Conservation (phyloP, 306 rosid species). For the Inga oerstediana region DNA sequence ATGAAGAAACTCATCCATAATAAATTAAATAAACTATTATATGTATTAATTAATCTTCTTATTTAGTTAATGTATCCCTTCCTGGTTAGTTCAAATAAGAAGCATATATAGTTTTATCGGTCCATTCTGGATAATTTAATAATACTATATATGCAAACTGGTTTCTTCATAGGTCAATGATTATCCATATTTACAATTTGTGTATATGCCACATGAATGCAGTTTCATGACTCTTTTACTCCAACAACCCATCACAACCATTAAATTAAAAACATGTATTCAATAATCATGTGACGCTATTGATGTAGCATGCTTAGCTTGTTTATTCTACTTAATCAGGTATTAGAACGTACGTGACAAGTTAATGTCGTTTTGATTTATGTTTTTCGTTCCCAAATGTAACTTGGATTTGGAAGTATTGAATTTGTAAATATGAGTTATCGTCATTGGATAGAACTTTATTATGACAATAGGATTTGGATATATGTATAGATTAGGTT, state of each 20-base stretch:
- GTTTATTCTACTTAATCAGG: not conserved
- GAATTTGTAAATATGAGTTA: not conserved
- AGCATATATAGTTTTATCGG: not conserved
- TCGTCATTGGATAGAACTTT: not conserved
- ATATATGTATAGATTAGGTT: too few species aligned
- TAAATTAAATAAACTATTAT: not conserved
- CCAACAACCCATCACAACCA: too few species aligned
- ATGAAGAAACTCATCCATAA: not conserved
- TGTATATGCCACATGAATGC: too few species aligned
- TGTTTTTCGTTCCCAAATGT: not conserved
- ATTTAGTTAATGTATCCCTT: not conserved
- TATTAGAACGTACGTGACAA: not conserved
- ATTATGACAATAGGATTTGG: too few species aligned
- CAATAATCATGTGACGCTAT: too few species aligned
- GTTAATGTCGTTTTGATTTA: not conserved
- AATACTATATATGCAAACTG: too few species aligned
- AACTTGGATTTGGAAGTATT: not conserved
- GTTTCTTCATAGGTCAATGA: too few species aligned
- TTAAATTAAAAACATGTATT: too few species aligned
- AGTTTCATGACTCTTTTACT: too few species aligned
- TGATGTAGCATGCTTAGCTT: not conserved
- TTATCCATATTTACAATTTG: too few species aligned
- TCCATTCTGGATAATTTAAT: too few species aligned
- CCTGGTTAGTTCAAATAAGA: not conserved
- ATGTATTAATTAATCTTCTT: not conserved